These are phyloP conservation scores for Plasmodium vivax DNA, from an alignment of 169 alveolate species.

Conservation along the genomic window DNA sequence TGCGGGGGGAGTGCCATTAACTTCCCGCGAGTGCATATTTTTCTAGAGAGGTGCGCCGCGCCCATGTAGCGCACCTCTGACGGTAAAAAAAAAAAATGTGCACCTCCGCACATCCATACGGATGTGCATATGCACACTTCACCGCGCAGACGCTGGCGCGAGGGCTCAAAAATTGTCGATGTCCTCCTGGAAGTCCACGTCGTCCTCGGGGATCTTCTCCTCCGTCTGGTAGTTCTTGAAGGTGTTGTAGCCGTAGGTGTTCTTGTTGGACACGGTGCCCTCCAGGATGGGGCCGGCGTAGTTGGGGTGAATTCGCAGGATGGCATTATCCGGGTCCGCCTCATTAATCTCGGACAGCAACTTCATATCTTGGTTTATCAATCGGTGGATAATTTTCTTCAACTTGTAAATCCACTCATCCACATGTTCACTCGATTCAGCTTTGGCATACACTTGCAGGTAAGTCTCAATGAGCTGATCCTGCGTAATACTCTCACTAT, in stretches of 20 bases:
- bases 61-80: too few relatives aligned
- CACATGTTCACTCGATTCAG: conserved; percentile 81
- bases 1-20: too few relatives aligned
- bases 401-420: conserved; percentile 82
- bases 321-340: conserved; percentile 76
- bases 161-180: conserved; percentile 11
- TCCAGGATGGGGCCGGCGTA: conserved; percentile 73
- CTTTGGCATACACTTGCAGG: conserved; percentile 77
- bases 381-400: conserved; percentile 80
- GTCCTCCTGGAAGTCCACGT: conserved; percentile 67
- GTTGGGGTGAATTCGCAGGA: conserved; percentile 84
- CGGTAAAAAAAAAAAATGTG: not conserved
- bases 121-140: not conserved
- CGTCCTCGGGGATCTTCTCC: conserved; percentile 28
- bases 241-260: conserved; percentile 53
- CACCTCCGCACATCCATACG: not conserved
- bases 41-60: too few relatives aligned
- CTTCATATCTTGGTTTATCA: conserved; percentile 81
- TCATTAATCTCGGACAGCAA: conserved; percentile 74
- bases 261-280: conserved; percentile 24
- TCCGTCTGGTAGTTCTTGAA: conserved; percentile 51
- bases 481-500: conserved; percentile 75
- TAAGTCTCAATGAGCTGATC: conserved; percentile 83
- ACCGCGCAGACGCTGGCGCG: not conserved
- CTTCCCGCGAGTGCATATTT: too few relatives aligned